Percentiles rank a stretch among this genome's conserved stretches.
These are phyloP conservation scores for Globisporangium orthogonon DNA, from an alignment of 352 stramenopile genomes.

Conservation along the genomic window DNA sequence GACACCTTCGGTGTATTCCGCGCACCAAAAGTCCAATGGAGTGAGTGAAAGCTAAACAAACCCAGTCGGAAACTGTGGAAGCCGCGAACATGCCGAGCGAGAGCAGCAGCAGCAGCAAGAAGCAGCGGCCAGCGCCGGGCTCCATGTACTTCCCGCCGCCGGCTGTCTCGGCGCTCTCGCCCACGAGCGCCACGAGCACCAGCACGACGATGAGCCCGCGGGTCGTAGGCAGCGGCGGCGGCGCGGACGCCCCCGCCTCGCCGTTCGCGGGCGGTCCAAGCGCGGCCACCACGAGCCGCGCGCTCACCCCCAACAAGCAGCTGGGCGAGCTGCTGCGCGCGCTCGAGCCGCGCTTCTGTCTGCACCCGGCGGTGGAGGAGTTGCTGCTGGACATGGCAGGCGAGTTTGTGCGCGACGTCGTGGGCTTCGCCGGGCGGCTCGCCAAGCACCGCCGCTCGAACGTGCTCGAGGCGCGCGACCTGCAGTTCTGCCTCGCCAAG, in stretches of 20 bases:
- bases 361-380: constrained; percentile 77
- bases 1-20: too few species aligned
- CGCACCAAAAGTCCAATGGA: too few species aligned
- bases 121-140: constrained; percentile 30
- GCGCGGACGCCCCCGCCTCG: constrained; percentile 11
- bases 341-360: constrained; percentile 66
- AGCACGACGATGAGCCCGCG: constrained; percentile 17
- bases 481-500: constrained; percentile 81
- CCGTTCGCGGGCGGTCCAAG: constrained; percentile 29
- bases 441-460: constrained; percentile 76
- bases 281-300: constrained; percentile 34
- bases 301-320: constrained; percentile 64
- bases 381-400: constrained; percentile 76
- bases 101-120: constrained; percentile 27
- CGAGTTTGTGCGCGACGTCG: constrained; percentile 75
- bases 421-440: constrained; percentile 53
- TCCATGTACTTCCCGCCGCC: constrained; percentile 39
- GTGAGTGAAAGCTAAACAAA: too few species aligned
- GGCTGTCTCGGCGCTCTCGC: constrained; percentile 8
- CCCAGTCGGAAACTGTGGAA: too few species aligned
- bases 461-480: constrained; percentile 58
- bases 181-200: constrained; percentile 8
- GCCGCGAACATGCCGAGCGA: constrained; percentile 16
- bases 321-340: constrained; percentile 58
- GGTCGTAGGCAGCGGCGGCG: not conserved